Evolutionary conservation across 768 basidiomycete genomes (phyloP), one percentile per base, ranked within the genome.

Genomic region (Boletus insuetus): DNA sequence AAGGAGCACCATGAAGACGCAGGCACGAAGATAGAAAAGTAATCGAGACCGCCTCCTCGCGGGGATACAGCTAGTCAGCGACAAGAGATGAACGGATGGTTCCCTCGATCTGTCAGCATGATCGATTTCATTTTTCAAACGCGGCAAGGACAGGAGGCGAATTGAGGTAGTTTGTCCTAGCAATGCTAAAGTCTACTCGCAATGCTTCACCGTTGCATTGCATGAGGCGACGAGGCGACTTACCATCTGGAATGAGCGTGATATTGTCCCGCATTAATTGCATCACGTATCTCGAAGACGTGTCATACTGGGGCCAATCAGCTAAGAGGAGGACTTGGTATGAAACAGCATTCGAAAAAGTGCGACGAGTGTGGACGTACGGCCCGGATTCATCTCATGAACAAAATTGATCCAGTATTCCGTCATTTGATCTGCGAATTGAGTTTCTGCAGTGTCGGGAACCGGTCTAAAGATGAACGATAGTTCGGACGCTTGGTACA

Each of bases 401-500:
- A 83, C 71, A 58, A 85, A 85, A 48, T 76, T 79, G 69, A 85
- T 74, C 59, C 80, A 85, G 50, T 81, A 82, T 57, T 79, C 79
- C 2, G 75, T 71, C 69, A 79, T 72, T 51, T 73, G 72, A 32
- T 76, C 75, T 2, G 84, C 73, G 38, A 85, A 81, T 0, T 68
- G 73, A 10, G 51, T 65, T 58, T 84, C 79, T 6, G 76, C 62
- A 2, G 73, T 12, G n/a, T 71, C 69, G 3, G 79, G 76, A 3
- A 79, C 67, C 0, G 77, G 76, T 0, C 82, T 82, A 49, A 64
- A 64, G 34, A 64, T 47, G 38, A 64, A 55, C 17, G 16, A 24
- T 1, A 63, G 31, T 49, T 64, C 59, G 20, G 59, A 55, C 4
- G 40, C 37, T 6, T 64, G 62, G 37, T 61, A 64, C 20, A 61